Conservation (phyloP, 2,329 filamentous ascomycete species). For the Balansia obtecta region DNA sequence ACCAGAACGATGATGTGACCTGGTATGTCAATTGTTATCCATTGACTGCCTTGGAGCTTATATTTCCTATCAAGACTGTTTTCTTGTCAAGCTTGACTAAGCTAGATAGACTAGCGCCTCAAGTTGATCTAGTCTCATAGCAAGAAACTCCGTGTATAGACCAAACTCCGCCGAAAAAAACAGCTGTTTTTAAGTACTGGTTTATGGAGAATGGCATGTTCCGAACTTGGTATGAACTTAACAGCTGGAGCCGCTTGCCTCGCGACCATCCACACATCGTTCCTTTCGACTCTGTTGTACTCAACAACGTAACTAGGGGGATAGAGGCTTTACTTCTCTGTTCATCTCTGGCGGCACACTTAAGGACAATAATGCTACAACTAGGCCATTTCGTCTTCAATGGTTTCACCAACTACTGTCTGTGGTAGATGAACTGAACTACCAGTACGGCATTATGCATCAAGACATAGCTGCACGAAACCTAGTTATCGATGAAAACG, state of each 20-base stretch:
- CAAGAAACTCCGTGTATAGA: background rate
- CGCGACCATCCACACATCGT: constrained; percentile 23
- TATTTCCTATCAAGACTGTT: constrained; percentile 7
- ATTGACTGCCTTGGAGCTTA: constrained; percentile 9
- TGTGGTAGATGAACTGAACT: constrained; percentile 25
- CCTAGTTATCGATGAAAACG: constrained; percentile 21
- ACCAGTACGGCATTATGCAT: constrained; percentile 24
- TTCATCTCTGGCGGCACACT: constrained; percentile 24
- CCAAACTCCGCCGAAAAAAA: constrained; percentile 1
- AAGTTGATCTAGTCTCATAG: constrained; percentile 16
- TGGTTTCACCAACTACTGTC: constrained; percentile 24
- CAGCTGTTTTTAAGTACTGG: constrained; percentile 24
- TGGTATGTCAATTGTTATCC: constrained; percentile 14
- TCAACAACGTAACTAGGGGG: constrained; percentile 18
- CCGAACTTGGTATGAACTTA: constrained; percentile 22
- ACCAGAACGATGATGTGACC: constrained; percentile 17
- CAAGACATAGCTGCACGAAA: constrained; percentile 26
- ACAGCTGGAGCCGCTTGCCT: constrained; percentile 22
- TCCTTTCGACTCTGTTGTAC: constrained; percentile 20
- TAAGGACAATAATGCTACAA: constrained; percentile 12
- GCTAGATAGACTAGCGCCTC: constrained; percentile 15
- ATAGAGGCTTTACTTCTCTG: constrained; percentile 9
- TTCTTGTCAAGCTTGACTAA: constrained; percentile 15
- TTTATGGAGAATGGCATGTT: constrained; percentile 12
- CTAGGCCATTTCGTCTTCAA: constrained; percentile 20